Evolutionary conservation across 2,329 filamentous ascomycete species (phyloP).

Genomic region (Pestalotiopsis sp.): DNA sequence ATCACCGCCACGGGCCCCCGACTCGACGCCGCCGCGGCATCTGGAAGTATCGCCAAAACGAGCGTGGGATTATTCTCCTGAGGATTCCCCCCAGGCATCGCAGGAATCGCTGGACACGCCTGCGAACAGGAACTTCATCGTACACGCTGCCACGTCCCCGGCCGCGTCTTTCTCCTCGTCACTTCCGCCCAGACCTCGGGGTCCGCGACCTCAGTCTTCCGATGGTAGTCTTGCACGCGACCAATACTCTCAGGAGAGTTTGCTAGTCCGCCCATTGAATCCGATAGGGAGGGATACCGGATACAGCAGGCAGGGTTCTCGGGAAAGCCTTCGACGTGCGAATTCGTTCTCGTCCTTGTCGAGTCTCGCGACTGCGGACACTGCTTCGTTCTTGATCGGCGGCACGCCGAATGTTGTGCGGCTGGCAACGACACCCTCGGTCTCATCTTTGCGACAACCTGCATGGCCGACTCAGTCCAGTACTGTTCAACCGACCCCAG

Average conservation of each 20-base stretch:
- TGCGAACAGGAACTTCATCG: constrained; percentile 50
- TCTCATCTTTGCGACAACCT: constrained; percentile 19
- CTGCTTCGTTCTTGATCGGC: constrained; percentile 38
- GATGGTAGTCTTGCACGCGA: constrained; percentile 36
- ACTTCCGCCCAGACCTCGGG: constrained; percentile 28
- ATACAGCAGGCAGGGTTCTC: constrained; percentile 51
- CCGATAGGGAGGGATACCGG: constrained; percentile 45
- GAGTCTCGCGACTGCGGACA: constrained; percentile 54
- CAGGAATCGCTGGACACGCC: constrained; percentile 27
- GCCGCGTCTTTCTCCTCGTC: constrained; percentile 38
- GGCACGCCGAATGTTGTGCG: constrained; percentile 42
- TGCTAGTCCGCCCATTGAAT: constrained; percentile 57
- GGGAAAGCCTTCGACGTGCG: constrained; percentile 52
- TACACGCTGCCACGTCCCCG: constrained; percentile 47
- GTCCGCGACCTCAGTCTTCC: constrained; percentile 30
- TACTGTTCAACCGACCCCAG: constrained; percentile 10
- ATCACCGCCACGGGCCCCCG: constrained; percentile 13
- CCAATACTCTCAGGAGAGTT: constrained; percentile 62
- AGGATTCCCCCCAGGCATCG: neutral
- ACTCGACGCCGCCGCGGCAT: constrained; percentile 48
- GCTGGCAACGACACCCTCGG: constrained; percentile 30
- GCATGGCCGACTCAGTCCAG: constrained; percentile 28
- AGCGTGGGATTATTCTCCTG: constrained; percentile 16
- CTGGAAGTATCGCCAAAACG: constrained; percentile 32
- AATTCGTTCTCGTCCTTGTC: constrained; percentile 58